phyloP scores from a whole-genome alignment of 805 yeast genomes.

The Cyberlindnera xishuangbannaensis region DNA sequence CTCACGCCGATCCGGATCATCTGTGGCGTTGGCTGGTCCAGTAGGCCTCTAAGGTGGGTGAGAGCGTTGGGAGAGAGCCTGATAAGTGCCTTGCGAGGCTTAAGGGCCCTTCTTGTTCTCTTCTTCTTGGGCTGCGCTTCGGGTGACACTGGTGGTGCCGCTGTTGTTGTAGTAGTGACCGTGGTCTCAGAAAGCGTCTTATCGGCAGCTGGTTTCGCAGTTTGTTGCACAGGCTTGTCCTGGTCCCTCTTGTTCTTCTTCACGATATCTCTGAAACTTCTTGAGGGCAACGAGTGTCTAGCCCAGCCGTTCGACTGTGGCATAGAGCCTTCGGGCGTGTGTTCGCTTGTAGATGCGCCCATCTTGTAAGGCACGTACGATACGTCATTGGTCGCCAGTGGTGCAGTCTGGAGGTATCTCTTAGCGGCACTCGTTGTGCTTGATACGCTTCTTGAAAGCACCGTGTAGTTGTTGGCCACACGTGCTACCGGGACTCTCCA shows the following conservation, averaged over 20 bases:
- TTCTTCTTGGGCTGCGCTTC: conserved; percentile 23
- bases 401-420: conserved; percentile 28
- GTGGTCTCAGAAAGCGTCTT: conserved; percentile 10
- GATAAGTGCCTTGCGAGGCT: conserved; percentile 87
- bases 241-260: no score
- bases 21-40: conserved; percentile 82
- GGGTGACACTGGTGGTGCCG: conserved; percentile 11
- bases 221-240: no score
- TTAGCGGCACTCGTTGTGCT: conserved; percentile 17
- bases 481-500: conserved; percentile 11
- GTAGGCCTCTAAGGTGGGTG: conserved; percentile 56
- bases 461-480: conserved; percentile 1
- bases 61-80: conserved; percentile 74
- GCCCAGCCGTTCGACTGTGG: conserved; percentile 18
- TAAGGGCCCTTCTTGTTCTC: conserved; percentile 56
- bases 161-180: conserved; percentile 9
- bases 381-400: conserved; percentile 16
- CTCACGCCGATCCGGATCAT: conserved; percentile 89
- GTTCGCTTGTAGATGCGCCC: conserved; percentile 1
- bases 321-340: no score
- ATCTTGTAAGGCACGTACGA: conserved; percentile 19
- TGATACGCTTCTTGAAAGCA: conserved; percentile 12
- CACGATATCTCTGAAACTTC: conserved; percentile 23
- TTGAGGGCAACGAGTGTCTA: conserved; percentile 24
- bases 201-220: conserved; percentile 7